Percentiles rank a stretch among this genome's conserved stretches.
These are phyloP conservation scores for Kuraishia cidri DNA, from an alignment of 805 yeast genomes.

Conservation along the genomic window DNA sequence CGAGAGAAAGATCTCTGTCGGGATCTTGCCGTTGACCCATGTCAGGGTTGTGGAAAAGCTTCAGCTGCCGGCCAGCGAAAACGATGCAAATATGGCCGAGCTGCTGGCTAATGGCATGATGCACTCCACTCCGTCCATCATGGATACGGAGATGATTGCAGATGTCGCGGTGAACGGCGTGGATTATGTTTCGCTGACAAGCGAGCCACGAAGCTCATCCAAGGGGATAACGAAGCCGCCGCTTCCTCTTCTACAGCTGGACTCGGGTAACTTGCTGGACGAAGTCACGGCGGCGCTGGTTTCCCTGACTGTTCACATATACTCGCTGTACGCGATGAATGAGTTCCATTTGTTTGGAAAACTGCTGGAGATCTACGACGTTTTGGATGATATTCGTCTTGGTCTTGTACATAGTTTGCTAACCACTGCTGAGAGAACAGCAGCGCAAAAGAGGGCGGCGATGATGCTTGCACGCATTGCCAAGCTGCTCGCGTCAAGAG, in stretches of 20 bases:
- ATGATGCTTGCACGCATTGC: constrained; percentile 48
- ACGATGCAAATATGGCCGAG: constrained; percentile 7
- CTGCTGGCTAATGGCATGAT: background rate
- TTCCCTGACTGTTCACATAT: constrained; percentile 54
- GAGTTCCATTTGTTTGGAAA: constrained; percentile 57
- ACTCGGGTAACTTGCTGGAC: constrained; percentile 25
- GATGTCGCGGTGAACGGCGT: constrained; percentile 16
- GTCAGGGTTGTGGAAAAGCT: constrained; percentile 34
- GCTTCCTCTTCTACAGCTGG: background rate
- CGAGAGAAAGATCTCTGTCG: constrained; percentile 40
- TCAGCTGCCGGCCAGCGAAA: constrained; percentile 21
- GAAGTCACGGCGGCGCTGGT: constrained; percentile 53
- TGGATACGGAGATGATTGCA: constrained; percentile 20
- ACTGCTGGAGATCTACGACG: constrained; percentile 40
- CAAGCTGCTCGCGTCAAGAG: constrained; percentile 44
- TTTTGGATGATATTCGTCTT: constrained; percentile 50
- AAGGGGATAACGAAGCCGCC: background rate
- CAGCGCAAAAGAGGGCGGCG: constrained; percentile 42
- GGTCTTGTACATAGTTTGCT: constrained; percentile 39
- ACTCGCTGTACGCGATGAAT: constrained; percentile 62
- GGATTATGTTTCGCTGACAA: constrained; percentile 3
- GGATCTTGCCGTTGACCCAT: constrained; percentile 52
- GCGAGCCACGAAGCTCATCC: constrained; percentile 1
- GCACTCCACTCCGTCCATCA: constrained; percentile 18
- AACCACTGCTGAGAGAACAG: constrained; percentile 41